Evolutionary conservation across 176 grass and related monocot species (phyloP), one percentile per base, ranked within the genome.

Genomic region (Cenchrus americanus): DNA sequence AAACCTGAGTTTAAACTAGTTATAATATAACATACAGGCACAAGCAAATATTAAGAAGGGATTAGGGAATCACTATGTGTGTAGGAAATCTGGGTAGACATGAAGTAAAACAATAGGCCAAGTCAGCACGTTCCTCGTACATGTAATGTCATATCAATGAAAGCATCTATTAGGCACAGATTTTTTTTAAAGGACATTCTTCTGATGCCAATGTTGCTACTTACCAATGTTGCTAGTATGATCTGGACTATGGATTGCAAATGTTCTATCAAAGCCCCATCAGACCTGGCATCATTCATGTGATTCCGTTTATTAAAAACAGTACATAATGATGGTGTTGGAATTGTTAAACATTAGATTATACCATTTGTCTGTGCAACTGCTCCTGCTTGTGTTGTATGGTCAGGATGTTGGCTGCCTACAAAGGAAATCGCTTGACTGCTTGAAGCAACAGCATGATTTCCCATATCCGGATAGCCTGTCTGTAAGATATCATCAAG

Each of bases 401-500:
- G 90, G 64, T 92, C 88, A 86, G 82, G 85, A 86, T 90, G 86
- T 71, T 89, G 88, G 66, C 63, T 87, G 57, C 79, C 71, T 80
- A 86, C 87, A 71, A 95, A 82, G 83, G 91, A 88, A 66, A 84
- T 81, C 26, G 82, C 62, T 86, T 95, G 93, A 87, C 62, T 83
- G 60, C 76, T 92, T 73, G 92, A 91, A 83, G 86, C 67, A 69
- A 86, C 69, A 77, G 37, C 22, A 83, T 88, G 85, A 66, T 86
- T 90, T 71, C 84, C 85, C 62, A 88, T 86, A 54, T 88, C 90
- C 84, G 85, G 75, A 82, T 90, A 90, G 13, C 86, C 72, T 68
- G 77, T 90, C 30, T 94, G 94, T 68, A 94, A 76, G 69, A 94
- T 97, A 66, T 94, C 88, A 80, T 90, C 87, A n/a, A 94, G 74